Evolutionary conservation across 305 asterid species (phyloP).

Genomic region (Ajuga reptans): DNA sequence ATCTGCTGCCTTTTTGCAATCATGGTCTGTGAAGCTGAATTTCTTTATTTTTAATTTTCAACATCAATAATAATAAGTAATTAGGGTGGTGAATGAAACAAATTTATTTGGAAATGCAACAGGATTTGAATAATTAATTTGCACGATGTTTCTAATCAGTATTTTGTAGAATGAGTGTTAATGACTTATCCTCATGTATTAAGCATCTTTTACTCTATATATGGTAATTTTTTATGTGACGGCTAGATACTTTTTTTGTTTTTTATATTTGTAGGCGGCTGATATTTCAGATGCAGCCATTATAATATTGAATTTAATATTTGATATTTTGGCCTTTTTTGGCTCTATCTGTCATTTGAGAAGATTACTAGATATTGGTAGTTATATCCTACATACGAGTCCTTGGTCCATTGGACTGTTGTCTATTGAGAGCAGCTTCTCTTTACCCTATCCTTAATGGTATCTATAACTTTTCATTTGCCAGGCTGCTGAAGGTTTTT

Average conservation of each 20-base stretch:
- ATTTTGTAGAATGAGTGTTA: background rate
- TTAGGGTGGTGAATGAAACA: background rate
- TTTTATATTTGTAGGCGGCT: background rate
- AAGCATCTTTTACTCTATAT: background rate
- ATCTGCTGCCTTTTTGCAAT: no score
- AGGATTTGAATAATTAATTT: background rate
- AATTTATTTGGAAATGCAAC: background rate
- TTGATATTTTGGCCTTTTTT: background rate
- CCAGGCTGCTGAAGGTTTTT: constrained; percentile 97
- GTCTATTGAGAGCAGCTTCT: background rate
- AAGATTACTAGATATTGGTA: background rate
- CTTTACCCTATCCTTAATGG: background rate
- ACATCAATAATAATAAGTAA: no score
- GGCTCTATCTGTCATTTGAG: background rate
- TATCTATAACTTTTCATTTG: constrained; percentile 23
- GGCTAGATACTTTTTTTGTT: background rate
- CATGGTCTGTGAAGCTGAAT: no score
- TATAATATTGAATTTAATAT: background rate
- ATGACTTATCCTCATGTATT: background rate
- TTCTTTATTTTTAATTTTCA: no score
- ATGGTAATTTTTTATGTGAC: background rate
- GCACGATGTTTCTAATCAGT: background rate
- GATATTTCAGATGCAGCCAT: background rate
- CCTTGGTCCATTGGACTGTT: constrained; percentile 1
- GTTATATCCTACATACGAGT: background rate